phyloP scores from a whole-genome alignment of 1,284 basidiomycete species.

The Leccinum variabile region DNA sequence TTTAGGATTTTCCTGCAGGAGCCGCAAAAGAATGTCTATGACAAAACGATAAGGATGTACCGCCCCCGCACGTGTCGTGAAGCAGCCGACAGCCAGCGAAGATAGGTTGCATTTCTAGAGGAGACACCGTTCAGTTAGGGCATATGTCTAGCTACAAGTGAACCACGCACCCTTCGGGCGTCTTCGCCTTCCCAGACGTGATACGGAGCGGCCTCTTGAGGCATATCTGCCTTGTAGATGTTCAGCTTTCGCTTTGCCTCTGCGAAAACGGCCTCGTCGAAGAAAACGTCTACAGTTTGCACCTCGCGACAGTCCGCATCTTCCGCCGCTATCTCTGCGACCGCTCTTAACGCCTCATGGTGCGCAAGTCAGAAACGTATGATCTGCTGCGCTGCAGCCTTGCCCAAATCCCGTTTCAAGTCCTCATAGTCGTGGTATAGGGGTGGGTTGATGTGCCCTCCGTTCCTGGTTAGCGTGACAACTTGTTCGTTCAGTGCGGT shows the following conservation, averaged over 20 bases:
- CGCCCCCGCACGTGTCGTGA: constrained; percentile 50
- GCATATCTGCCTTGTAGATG: constrained; percentile 45
- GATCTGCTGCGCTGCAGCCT: constrained; percentile 49
- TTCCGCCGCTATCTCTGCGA: constrained; percentile 44
- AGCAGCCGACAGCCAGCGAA: constrained; percentile 43
- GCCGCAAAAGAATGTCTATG: constrained; percentile 48
- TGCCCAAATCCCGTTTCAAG: constrained; percentile 50
- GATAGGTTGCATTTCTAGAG: constrained; percentile 47
- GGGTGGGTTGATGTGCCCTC: constrained; percentile 66
- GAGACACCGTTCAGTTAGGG: not conserved
- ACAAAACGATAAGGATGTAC: constrained; percentile 62
- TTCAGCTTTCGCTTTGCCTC: constrained; percentile 42
- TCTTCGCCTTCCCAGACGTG: constrained; percentile 38
- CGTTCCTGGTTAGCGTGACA: constrained; percentile 48
- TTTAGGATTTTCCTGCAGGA: constrained; percentile 43
- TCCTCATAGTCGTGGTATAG: constrained; percentile 58
- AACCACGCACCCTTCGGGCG: constrained; percentile 35
- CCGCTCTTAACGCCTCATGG: constrained; percentile 48
- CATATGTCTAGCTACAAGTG: not conserved
- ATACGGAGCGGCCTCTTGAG: constrained; percentile 41
- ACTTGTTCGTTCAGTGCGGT: not conserved
- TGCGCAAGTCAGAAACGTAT: constrained; percentile 63
- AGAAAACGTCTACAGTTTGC: constrained; percentile 50
- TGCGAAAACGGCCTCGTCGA: constrained; percentile 39
- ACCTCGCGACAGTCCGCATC: constrained; percentile 50